These are phyloP conservation scores for Phialophora verrucosa DNA, from an alignment of 2,329 filamentous ascomycete genomes.

Conservation along the genomic window DNA sequence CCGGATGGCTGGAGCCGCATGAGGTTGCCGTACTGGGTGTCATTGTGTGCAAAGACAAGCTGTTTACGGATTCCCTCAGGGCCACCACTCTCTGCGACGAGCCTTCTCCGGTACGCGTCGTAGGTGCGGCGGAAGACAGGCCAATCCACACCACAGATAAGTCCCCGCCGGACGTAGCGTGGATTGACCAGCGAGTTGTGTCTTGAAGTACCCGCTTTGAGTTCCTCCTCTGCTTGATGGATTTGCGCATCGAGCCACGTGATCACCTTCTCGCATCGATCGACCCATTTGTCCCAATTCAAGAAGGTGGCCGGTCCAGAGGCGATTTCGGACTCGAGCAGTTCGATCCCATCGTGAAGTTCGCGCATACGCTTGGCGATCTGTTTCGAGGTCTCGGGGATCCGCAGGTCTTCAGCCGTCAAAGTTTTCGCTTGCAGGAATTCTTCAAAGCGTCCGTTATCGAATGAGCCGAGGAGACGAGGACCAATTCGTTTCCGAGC, in stretches of 20 bases:
- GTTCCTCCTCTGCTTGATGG: conserved; percentile 51
- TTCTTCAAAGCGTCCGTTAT: conserved; percentile 94
- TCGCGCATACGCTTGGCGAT: conserved; percentile 98
- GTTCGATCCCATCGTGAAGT: conserved; percentile 88
- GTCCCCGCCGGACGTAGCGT: conserved; percentile 58
- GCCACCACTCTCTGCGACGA: conserved; percentile 75
- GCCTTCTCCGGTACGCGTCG: conserved; percentile 75
- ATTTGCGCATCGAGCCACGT: conserved; percentile 65
- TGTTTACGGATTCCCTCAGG: conserved; percentile 69
- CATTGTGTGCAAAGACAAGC: conserved; percentile 95
- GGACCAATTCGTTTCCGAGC: conserved; percentile 93
- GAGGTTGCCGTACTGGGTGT: conserved; percentile 99
- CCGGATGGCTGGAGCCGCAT: conserved; percentile 73
- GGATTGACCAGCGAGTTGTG: conserved; percentile 21
- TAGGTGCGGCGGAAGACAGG: conserved; percentile 74
- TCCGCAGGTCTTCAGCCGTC: conserved; percentile 75
- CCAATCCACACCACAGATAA: conserved; percentile 87
- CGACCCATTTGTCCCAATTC: conserved; percentile 95
- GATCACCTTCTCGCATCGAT: conserved; percentile 61
- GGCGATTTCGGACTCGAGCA: conserved; percentile 77
- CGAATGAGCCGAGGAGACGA: conserved; percentile 86
- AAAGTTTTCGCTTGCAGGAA: conserved; percentile 86
- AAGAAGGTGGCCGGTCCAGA: conserved; percentile 83
- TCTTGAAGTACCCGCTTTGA: conserved; percentile 45
- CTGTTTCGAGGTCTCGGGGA: conserved; percentile 82